Percentiles rank a stretch among this genome's conserved stretches.
Evolutionary conservation across 2,329 filamentous ascomycete species (phyloP).

Genomic region (Claviceps paspali): DNA sequence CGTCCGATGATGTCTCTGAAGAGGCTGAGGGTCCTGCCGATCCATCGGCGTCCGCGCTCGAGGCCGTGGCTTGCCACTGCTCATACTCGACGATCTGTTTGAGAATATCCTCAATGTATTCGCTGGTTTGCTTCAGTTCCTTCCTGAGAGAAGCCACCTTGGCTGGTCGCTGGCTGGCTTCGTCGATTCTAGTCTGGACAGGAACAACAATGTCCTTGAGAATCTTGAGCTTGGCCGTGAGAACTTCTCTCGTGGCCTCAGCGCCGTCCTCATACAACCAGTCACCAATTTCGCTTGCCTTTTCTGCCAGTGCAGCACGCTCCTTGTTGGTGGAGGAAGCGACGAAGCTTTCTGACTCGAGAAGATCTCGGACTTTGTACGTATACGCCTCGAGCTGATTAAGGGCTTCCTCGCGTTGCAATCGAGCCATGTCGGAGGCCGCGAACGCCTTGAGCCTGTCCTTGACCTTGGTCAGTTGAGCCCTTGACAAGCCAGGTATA

Average conservation of each 20-base stretch:
- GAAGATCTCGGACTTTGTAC: slow-evolving; percentile 71
- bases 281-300: slow-evolving; percentile 56
- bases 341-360: slow-evolving; percentile 63
- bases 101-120: slow-evolving; percentile 56
- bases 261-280: slow-evolving; percentile 84
- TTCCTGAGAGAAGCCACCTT: slow-evolving; percentile 52
- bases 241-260: slow-evolving; percentile 57
- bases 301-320: slow-evolving; percentile 49
- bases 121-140: slow-evolving; percentile 53
- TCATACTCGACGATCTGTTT: slow-evolving; percentile 56
- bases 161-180: slow-evolving; percentile 55
- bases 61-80: slow-evolving; percentile 37
- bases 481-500: slow-evolving; percentile 31
- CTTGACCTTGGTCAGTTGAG: slow-evolving; percentile 37
- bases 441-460: slow-evolving; percentile 74
- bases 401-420: slow-evolving; percentile 67
- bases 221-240: slow-evolving; percentile 61
- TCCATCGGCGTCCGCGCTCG: slow-evolving; percentile 21
- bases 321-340: slow-evolving; percentile 54
- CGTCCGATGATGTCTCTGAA: slow-evolving; percentile 44
- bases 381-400: slow-evolving; percentile 92
- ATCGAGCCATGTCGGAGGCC: slow-evolving; percentile 62
- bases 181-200: slow-evolving; percentile 58
- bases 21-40: slow-evolving; percentile 32
- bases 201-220: slow-evolving; percentile 67